Percentiles rank a stretch among this genome's conserved stretches.
phyloP scores from a whole-genome alignment of 305 asterid species.

The Fraxinus floribunda region DNA sequence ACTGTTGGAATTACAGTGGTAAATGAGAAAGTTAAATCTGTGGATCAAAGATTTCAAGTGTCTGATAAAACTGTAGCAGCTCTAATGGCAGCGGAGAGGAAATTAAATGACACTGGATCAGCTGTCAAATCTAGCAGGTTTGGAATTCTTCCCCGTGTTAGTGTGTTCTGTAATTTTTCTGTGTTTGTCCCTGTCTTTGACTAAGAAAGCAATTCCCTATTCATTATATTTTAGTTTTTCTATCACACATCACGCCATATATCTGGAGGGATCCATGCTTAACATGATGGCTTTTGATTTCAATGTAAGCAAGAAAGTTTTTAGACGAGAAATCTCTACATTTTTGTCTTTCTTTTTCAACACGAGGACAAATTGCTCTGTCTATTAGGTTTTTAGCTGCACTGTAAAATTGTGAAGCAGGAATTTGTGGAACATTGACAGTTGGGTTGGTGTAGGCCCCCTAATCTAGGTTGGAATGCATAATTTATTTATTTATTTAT shows the following conservation, averaged over 20 bases:
- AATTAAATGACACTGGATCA: conserved; percentile 86
- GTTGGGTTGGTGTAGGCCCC: not conserved
- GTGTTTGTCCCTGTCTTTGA: conserved; percentile 10
- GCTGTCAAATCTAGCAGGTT: conserved; percentile 99
- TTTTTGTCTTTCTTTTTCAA: not conserved
- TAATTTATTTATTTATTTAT: not conserved
- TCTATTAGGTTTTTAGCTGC: not conserved
- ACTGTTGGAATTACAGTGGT: conserved; percentile 84
- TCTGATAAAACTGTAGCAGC: conserved; percentile 98
- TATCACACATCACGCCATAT: not conserved
- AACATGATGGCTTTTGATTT: not conserved
- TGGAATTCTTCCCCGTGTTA: conserved; percentile 17
- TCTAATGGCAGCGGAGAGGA: conserved; percentile 87
- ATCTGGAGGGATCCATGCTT: not conserved
- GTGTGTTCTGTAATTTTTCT: not conserved
- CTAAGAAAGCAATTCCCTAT: conserved; percentile 7
- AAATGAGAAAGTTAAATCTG: conserved; percentile 91
- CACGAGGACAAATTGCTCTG: not conserved
- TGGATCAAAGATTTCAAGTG: conserved; percentile 90
- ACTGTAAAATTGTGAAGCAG: not conserved
- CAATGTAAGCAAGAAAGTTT: not conserved
- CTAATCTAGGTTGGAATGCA: not conserved
- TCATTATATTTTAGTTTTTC: not conserved
- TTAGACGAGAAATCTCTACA: not conserved
- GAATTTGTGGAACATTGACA: not conserved